Evolutionary conservation across 768 basidiomycete genomes (phyloP).

Genomic region (Russula olivacea): DNA sequence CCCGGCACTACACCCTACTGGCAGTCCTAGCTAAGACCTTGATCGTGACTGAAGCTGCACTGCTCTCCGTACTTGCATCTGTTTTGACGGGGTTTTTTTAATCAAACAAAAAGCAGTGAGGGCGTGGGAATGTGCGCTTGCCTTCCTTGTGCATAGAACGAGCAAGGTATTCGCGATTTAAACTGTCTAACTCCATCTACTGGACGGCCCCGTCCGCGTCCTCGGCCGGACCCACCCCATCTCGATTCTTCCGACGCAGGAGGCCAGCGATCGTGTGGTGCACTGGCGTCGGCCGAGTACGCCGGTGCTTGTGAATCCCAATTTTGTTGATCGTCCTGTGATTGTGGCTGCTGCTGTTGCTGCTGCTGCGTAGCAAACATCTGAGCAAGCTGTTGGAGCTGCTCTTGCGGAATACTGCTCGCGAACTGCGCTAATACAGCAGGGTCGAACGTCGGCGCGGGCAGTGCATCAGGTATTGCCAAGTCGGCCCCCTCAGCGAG

Average conservation of each 20-base stretch:
- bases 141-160: conserved; percentile 89
- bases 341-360: neutral
- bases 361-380: conserved; percentile 29
- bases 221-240: conserved; percentile 30
- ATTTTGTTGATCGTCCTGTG: conserved; percentile 22
- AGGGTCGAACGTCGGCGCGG: conserved; percentile 32
- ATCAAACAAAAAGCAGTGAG: neutral
- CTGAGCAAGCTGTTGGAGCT: conserved; percentile 25
- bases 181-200: conserved; percentile 66
- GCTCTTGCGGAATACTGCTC: conserved; percentile 25
- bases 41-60: conserved; percentile 78
- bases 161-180: conserved; percentile 80
- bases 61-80: conserved; percentile 88
- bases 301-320: conserved; percentile 20
- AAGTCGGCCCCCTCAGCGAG: conserved; percentile 38
- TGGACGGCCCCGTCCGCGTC: conserved; percentile 43
- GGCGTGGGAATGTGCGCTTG: conserved; percentile 60
- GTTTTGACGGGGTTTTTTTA: conserved; percentile 35
- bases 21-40: conserved; percentile 17
- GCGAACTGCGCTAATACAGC: conserved; percentile 14
- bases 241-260: conserved; percentile 42
- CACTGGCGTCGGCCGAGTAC: conserved; percentile 19
- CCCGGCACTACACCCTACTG: neutral
- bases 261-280: conserved; percentile 34
- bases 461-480: conserved; percentile 35